A percentile compares a stretch with the other conserved stretches of the same genome.
Conservation (phyloP, 2,329 filamentous ascomycete genomes). For the Aspergillus fumigatiaffinis region DNA sequence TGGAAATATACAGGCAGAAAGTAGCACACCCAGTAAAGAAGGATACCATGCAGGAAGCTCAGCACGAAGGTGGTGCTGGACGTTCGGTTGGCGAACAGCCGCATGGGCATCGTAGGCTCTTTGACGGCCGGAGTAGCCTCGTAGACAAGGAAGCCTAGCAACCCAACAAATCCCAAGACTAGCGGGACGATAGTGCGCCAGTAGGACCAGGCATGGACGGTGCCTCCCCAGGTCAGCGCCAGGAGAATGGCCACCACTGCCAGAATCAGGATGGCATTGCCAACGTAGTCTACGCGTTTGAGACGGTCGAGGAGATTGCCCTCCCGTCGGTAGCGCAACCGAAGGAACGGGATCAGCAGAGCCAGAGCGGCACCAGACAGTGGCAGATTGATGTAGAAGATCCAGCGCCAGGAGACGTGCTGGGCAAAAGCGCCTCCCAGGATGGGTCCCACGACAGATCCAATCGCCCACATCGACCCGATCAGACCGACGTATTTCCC, state of each 20-base stretch:
- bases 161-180: slow-evolving; percentile 22
- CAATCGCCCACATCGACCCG: slow-evolving; percentile 27
- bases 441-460: slow-evolving; percentile 47
- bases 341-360: slow-evolving; percentile 22
- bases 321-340: slow-evolving; percentile 4
- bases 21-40: slow-evolving; percentile 13
- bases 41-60: slow-evolving; percentile 14
- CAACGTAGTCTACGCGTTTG: slow-evolving; percentile 26
- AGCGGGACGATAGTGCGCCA: slow-evolving; percentile 28
- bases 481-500: slow-evolving; percentile 26
- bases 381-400: slow-evolving; percentile 31
- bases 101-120: slow-evolving; percentile 40
- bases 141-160: slow-evolving; percentile 19
- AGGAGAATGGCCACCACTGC: slow-evolving; percentile 28
- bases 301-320: slow-evolving; percentile 6
- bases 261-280: slow-evolving; percentile 25
- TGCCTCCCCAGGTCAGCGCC: slow-evolving; percentile 29
- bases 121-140: slow-evolving; percentile 8
- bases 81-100: slow-evolving; percentile 45
- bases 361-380: slow-evolving; percentile 19
- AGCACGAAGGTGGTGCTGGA: slow-evolving; percentile 2
- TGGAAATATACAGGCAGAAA: slow-evolving; percentile 49
- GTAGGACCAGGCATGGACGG: slow-evolving; percentile 26
- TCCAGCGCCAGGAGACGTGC: slow-evolving; percentile 24
- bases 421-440: slow-evolving; percentile 26